Evolutionary conservation across 768 basidiomycete species (phyloP).

Genomic region (Russula emetica): DNA sequence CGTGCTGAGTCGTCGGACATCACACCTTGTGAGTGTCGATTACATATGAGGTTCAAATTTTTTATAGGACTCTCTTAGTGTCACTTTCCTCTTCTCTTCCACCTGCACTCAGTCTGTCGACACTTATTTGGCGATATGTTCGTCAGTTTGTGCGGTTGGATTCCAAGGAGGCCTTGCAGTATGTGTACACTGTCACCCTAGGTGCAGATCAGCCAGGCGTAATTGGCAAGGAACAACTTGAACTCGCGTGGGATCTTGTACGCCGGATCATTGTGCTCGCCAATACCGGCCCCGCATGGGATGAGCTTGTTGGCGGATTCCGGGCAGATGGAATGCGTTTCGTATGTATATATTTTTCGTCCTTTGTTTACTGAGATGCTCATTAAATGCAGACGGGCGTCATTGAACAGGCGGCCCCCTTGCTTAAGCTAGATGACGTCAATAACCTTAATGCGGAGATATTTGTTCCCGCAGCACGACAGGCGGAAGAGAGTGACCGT

Average conservation of each 20-base stretch:
- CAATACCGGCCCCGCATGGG: constrained; percentile 79
- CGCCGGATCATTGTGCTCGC: constrained; percentile 74
- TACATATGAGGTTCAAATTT: neutral
- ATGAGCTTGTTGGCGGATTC: constrained; percentile 92
- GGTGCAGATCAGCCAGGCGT: constrained; percentile 64
- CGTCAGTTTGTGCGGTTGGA: constrained; percentile 91
- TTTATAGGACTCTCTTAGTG: constrained; percentile 41
- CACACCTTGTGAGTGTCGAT: constrained; percentile 56
- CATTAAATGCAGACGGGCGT: constrained; percentile 59
- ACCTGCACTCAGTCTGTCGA: constrained; percentile 75
- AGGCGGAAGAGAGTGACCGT: constrained; percentile 80
- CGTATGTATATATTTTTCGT: constrained; percentile 45
- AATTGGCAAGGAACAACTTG: constrained; percentile 80
- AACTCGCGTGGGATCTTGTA: constrained; percentile 74
- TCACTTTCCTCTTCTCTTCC: constrained; percentile 62
- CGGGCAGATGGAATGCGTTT: constrained; percentile 84
- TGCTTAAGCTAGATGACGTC: constrained; percentile 66
- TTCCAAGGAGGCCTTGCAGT: constrained; percentile 90
- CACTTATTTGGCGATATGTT: constrained; percentile 88
- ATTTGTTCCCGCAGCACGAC: constrained; percentile 74
- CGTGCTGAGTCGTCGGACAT: constrained; percentile 80
- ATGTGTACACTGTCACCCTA: constrained; percentile 83
- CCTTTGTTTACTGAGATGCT: neutral
- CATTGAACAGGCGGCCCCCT: constrained; percentile 75
- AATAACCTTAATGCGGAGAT: constrained; percentile 77